Base-by-base conservation (phyloP, 257 asterid genomes). In the Plantago elongata region DNA sequence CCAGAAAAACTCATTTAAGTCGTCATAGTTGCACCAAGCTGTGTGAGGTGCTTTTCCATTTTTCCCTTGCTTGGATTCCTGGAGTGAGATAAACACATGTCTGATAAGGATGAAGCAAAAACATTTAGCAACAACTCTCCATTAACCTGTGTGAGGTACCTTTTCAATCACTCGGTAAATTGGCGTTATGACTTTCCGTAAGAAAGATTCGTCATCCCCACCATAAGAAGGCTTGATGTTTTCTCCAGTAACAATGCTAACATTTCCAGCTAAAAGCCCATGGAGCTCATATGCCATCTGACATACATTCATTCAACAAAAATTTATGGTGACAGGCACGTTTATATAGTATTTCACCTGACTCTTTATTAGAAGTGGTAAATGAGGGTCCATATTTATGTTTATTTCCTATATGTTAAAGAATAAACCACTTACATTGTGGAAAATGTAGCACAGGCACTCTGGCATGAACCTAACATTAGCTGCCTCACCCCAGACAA, bases 401-500 rank as follows among this genome's bases (percentile, higher is more conserved):
- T 45, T 9, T 70, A 63, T 44, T 59, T 51, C 14, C 57, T 49
- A 43, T 27, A 52, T 64, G 64, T 67, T 27, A 16, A 63, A 61
- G 61, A 75, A 66, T 14, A 68, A 75, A 69, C 48, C 62, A 75
- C 97, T 78, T 62, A 93, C 99, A 54, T 89, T 93, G 72, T 89
- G 99, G 67, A 93, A 93, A 77, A 93, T 93, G 80, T 93, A 93
- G 87, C 99, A 89, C 45, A 93, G 79, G 73, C 97, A 93, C 88
- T 93, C 99, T 13, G 99, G 99, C 88, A 93, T 81, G 86, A 93
- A 93, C 56, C 97, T 91, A 14, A 89, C 66, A 61, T 93, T 93
- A 69, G 95, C 97, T 49, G 95, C 99, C 81, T 93, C 99, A n/a
- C 99, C 99, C 99, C 99, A 93, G 62, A 93, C 87, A 70, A 93